These are phyloP conservation scores for Arthroderma sp. DNA, from an alignment of 2,329 filamentous ascomycete genomes.

Conservation along the genomic window DNA sequence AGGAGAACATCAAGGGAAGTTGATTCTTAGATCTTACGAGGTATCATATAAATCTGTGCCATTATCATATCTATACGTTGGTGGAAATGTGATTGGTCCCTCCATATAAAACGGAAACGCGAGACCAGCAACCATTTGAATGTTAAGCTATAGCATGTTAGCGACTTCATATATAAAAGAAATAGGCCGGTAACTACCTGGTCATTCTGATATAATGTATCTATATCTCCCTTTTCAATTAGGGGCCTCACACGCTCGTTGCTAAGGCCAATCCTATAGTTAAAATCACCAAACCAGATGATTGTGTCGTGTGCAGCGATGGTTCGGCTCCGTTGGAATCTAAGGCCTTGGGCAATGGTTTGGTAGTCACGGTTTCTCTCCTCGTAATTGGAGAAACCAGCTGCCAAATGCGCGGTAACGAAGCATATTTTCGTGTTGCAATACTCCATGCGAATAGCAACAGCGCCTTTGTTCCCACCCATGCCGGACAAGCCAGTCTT, in stretches of 20 bases:
- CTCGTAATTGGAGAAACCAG: constrained; percentile 92
- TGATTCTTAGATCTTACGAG: constrained; percentile 47
- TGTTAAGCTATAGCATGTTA: constrained; percentile 51
- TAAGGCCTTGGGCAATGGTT: constrained; percentile 73
- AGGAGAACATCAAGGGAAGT: not conserved
- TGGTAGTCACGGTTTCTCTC: constrained; percentile 88
- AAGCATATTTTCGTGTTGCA: constrained; percentile 89
- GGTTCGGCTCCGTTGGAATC: constrained; percentile 78
- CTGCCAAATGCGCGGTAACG: constrained; percentile 89
- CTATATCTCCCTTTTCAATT: constrained; percentile 60
- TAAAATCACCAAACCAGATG: constrained; percentile 96
- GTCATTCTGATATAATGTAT: constrained; percentile 77
- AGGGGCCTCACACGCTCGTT: constrained; percentile 66
- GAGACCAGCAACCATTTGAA: constrained; percentile 89
- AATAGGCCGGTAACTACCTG: constrained; percentile 45
- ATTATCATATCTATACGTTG: constrained; percentile 92
- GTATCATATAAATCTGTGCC: constrained; percentile 83
- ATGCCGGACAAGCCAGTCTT: constrained; percentile 84
- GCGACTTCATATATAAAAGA: not conserved
- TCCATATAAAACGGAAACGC: constrained; percentile 90
- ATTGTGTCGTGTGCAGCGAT: constrained; percentile 89
- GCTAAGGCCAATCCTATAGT: constrained; percentile 82
- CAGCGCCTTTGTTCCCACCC: constrained; percentile 94
- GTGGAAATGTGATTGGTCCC: constrained; percentile 72
- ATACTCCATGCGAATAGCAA: constrained; percentile 90